Evolutionary conservation across 805 yeast genomes (phyloP), one percentile per base, ranked within the genome.

Genomic region (Nakazawaea ambrosiae): DNA sequence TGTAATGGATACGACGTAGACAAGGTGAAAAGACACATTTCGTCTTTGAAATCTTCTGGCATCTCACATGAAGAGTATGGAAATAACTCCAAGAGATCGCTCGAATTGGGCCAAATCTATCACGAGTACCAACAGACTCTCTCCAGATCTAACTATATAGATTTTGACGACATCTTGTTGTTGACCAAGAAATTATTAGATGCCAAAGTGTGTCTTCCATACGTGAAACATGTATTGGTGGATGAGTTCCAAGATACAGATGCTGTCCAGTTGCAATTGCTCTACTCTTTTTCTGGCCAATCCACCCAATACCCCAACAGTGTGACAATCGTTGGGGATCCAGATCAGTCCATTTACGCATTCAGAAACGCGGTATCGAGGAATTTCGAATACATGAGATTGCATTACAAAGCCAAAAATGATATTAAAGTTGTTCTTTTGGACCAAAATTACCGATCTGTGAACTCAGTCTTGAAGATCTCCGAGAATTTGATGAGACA

Each of bases 211-310:
- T 70, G 75, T 20, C 57, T 78, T 20, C 62, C 63, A 3, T 58
- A 63, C 34, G 58, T 82, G 3, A 63, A 74, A 44, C 92, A 87
- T 49, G 87, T 88, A 0, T 62, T 90, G 15, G 86, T 92, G 5
- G 98, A 90, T 59, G 98, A 90, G 58, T 90, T 88, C 50, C 97
- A 90, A 60, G 98, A 92, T 49, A 88, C 97, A 0, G 86, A 83
- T 48, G 65, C 65, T 25, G 66, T 87, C 14, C 97, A 90, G 53
- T 65, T 87, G 45, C 73, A 75, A 38, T 61, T 92, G 32, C 70
- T 86, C 65, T 70, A 69, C 43, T 60, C 63, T 4, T 58, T 82
- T 23, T 33, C 39, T 4, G 22, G 34, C 4, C 39, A 38, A 20
- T 66, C 79, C 0, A 54, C 58, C 15, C 36, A 51, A 15, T 66